Evolutionary conservation across 495 filamentous ascomycete genomes (phyloP).

Genomic region (Annulohypoxylon maeteangense): DNA sequence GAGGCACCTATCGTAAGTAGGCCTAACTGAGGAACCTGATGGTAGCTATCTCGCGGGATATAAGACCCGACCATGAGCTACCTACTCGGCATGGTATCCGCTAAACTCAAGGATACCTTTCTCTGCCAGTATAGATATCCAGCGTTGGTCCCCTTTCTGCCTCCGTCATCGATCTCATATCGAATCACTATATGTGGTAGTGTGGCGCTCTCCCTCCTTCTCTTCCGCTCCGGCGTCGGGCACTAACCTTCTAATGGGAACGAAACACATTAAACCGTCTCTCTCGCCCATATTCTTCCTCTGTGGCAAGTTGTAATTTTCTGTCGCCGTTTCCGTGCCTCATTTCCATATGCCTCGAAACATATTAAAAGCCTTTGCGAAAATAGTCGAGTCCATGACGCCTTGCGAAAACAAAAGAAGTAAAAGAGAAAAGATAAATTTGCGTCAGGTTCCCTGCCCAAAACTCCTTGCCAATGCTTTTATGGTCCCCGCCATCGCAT

Average conservation of each 20-base stretch:
- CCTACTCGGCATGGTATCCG: conserved; percentile 10
- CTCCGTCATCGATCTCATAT: conserved; percentile 29
- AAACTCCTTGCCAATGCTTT: conserved; percentile 50
- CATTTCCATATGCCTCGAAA: conserved; percentile 42
- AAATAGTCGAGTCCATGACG: conserved; percentile 40
- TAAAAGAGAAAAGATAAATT: conserved; percentile 29
- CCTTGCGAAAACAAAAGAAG: conserved; percentile 43
- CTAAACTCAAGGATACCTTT: conserved; percentile 18
- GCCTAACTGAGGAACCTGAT: background rate
- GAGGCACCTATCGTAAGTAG: conserved; percentile 8
- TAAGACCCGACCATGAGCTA: conserved; percentile 7
- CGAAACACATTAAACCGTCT: conserved; percentile 35
- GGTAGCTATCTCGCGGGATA: conserved; percentile 25
- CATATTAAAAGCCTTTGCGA: conserved; percentile 31
- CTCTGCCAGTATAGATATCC: conserved; percentile 12
- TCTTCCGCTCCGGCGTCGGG: conserved; percentile 19
- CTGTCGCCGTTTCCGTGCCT: conserved; percentile 35
- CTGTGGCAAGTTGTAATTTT: conserved; percentile 27
- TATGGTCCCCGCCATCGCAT: conserved; percentile 30
- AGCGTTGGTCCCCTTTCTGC: conserved; percentile 6
- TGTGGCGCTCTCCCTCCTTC: background rate
- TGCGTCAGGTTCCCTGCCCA: conserved; percentile 35
- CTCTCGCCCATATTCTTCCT: conserved; percentile 24
- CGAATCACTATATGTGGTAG: conserved; percentile 26
- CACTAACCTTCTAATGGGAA: conserved; percentile 31